These are phyloP conservation scores for Coemansia sp. DNA, from an alignment of 192 early-diverging fungal species.

Conservation along the genomic window DNA sequence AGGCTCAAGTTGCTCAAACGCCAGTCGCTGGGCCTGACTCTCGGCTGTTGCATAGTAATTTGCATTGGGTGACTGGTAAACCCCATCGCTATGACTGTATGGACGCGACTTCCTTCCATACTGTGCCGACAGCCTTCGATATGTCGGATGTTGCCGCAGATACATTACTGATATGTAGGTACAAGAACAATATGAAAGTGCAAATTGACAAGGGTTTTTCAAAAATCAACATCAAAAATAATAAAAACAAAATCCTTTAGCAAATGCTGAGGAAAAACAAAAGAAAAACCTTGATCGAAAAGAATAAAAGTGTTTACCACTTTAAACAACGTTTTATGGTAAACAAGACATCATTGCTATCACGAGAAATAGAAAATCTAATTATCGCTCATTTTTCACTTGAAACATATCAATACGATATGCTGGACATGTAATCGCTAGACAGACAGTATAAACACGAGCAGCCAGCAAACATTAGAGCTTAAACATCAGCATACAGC, in stretches of 20 bases:
- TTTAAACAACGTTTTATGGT: too few relatives aligned
- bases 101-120: constrained; percentile 4
- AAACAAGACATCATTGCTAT: too few relatives aligned
- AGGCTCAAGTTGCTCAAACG: background rate
- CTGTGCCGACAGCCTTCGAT: constrained; percentile 27
- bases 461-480: background rate
- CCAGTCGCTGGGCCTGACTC: background rate
- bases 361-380: background rate
- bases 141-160: constrained; percentile 31
- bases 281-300: too few relatives aligned
- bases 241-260: too few relatives aligned
- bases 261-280: too few relatives aligned
- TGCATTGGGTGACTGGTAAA: background rate
- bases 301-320: too few relatives aligned
- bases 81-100: background rate
- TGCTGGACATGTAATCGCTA: too few relatives aligned
- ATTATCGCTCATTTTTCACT: background rate
- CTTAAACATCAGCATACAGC: constrained; percentile 42
- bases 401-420: too few relatives aligned
- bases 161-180: constrained; percentile 10
- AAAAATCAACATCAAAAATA: too few relatives aligned
- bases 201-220: too few relatives aligned
- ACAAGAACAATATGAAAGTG: too few relatives aligned
- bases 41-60: background rate
- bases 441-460: background rate